Base-by-base conservation (phyloP, 805 yeast species). In the Wickerhamomyces chaumierensis region DNA sequence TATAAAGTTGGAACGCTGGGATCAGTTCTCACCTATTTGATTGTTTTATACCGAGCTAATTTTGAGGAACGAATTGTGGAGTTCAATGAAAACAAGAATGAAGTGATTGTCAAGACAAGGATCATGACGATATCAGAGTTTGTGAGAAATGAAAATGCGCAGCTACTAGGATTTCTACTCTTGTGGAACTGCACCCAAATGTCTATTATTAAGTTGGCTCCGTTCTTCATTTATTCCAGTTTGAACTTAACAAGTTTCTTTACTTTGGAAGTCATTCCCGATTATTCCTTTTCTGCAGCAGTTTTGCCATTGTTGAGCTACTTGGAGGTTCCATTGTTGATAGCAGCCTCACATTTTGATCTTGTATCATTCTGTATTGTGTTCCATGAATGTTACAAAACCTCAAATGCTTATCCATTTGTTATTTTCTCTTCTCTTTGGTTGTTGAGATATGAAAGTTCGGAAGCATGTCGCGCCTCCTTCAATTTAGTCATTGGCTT, bases 221-320 rank as follows among this genome's bases (percentile, higher is more conserved):
- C 71, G 2, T 66, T 65, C 46, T 55, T 59, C n/a, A 51, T 59
- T 8, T 66, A 65, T 42, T 65, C 71, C 3, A 47, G 58, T n/a
- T 48, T 66, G 38, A 66, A 66, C 41, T 43, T 64, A 31, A 47
- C 58, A 21, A 55, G 57, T 18, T 63, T 51, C 40, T 47, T 57
- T 33, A 51, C 57, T 4, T 40, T 51, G 25, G 68, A 65, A 31
- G 45, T 55, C 7, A 60, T 55, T 36, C 65, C 68, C 1, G 40
- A 46, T 1, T 49, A 49, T 13, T 48, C 51, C 2, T 46, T 66
- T 12, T 51, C 65, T 14, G 35, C 44, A 23, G 68, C 68, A 0
- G 20, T 63, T 5, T 36, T 51, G 5, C 71, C 70, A 1, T 51
- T 66, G 37, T 46, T 63, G n/a, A 42, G 50, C 19, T 65, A 60